Percentiles rank a stretch among this genome's conserved stretches.
phyloP scores from a whole-genome alignment of 768 basidiomycete genomes.

The Trametes maxima region DNA sequence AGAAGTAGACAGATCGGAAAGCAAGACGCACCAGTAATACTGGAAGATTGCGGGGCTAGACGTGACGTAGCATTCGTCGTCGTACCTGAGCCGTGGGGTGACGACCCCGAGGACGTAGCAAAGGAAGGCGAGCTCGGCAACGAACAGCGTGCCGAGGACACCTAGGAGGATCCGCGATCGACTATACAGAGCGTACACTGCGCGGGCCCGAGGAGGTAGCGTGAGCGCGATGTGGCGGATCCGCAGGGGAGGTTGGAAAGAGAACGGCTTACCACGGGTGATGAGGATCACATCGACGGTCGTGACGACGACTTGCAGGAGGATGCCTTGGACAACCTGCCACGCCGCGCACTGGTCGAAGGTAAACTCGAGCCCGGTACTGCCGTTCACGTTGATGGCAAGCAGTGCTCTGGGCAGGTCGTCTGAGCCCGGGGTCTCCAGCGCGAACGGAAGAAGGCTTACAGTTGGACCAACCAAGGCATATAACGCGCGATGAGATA shows the following conservation, averaged over 20 bases:
- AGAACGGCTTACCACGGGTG: conserved; percentile 26
- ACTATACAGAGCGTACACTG: conserved; percentile 31
- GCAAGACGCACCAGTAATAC: conserved; percentile 25
- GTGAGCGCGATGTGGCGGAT: neutral
- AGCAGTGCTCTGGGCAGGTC: conserved; percentile 23
- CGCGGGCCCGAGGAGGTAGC: neutral
- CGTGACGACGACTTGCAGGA: conserved; percentile 29
- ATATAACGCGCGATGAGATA: conserved; percentile 27
- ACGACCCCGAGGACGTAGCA: conserved; percentile 27
- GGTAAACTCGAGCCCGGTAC: conserved; percentile 25
- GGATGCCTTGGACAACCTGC: conserved; percentile 27
- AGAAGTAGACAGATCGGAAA: too few species aligned
- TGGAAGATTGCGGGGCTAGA: conserved; percentile 27
- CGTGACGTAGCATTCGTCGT: conserved; percentile 30
- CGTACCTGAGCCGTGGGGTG: conserved; percentile 26
- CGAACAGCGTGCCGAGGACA: conserved; percentile 22
- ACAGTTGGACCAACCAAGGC: conserved; percentile 30
- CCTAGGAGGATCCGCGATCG: conserved; percentile 17
- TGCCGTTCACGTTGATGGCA: conserved; percentile 28
- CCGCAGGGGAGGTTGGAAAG: neutral
- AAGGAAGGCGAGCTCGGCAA: conserved; percentile 21
- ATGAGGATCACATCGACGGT: conserved; percentile 32
- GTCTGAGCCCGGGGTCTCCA: neutral
- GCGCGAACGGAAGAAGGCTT: neutral
- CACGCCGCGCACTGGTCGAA: conserved; percentile 24